Conservation (phyloP, 345 rosid species). For the Ceriops zippeliana region DNA sequence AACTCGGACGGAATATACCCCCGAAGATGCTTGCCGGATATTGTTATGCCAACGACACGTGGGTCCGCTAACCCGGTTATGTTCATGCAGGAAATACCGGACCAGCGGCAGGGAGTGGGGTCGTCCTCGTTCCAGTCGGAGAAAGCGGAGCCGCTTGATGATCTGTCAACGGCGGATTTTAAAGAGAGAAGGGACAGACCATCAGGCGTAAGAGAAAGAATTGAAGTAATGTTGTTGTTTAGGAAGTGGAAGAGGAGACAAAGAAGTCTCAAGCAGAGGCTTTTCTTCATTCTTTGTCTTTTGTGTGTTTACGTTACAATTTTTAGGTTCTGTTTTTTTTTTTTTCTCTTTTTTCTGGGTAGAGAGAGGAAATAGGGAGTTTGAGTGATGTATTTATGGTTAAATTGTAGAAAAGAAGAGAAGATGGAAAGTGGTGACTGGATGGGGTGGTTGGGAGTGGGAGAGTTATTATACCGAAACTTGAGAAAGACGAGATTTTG, state of each 20-base stretch:
- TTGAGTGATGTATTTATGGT: constrained; percentile 6
- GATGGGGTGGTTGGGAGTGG: constrained; percentile 14
- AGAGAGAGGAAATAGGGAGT: not conserved
- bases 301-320: not conserved
- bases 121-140: constrained; percentile 85
- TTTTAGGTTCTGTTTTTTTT: not conserved
- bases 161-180: constrained; percentile 73
- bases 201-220: constrained; percentile 68
- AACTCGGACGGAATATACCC: constrained; percentile 97
- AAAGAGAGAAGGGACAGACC: constrained; percentile 84
- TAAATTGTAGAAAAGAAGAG: not conserved
- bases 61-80: constrained; percentile 49
- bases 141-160: constrained; percentile 39
- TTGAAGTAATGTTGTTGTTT: constrained; percentile 2
- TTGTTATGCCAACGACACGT: constrained; percentile 71
- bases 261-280: not conserved
- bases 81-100: constrained; percentile 84
- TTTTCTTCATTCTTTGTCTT: constrained; percentile 13
- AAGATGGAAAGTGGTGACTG: constrained; percentile 1
- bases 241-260: constrained; percentile 22
- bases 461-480: constrained; percentile 42
- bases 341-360: not conserved
- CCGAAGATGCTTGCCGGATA: constrained; percentile 63
- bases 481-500: constrained; percentile 53
- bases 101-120: constrained; percentile 77